Evolutionary conservation across 768 basidiomycete species (phyloP), one percentile per base, ranked within the genome.

Genomic region (Dendrothele bispora): DNA sequence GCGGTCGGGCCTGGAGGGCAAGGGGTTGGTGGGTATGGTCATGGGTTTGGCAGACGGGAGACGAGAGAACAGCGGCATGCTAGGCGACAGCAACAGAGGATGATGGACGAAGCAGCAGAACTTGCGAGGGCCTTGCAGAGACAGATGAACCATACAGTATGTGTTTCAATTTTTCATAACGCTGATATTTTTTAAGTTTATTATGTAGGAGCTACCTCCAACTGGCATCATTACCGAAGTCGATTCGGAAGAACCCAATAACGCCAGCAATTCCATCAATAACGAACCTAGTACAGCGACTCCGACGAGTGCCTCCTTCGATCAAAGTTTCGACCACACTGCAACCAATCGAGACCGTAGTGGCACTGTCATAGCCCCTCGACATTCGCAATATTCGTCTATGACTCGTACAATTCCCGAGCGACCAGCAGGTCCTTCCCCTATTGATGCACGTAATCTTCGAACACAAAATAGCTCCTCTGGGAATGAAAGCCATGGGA

Each of bases 301-400:
- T 18, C 36, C 37, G 8, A 35, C 22, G 17, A 11, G 55, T 74
- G 74, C 20, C 82, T 84, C 53, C 81, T 5, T 83, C 84, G 3
- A 75, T 81, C 17, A 83, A 87, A 53, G 76, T 74, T 11, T 86
- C 83, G 0, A 67, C 75, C 8, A 76, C 74, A 77, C 5, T 77
- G 77, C 1, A 75, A 61, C 78, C 5, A 70, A 68, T 35, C 72
- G 88, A 22, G 86, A 88, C 53, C 79, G 88, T 37, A 86, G 86
- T 52, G 87, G 86, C 8, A 91, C 88, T 2, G 74, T 90, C 51
- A 79, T 88, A 47, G 86, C 77, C 14, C 79, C n/a, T n/a, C 86
- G 84, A 83, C 83, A 85, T 54, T 70, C 64, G 20, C 55, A 52
- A 21, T 55, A 58, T 35, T 37, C 55, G 38, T 47, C 46, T 50